These are phyloP conservation scores for Pseudogymnoascus verrucosus DNA, from an alignment of 2,329 filamentous ascomycete genomes.

Conservation along the genomic window DNA sequence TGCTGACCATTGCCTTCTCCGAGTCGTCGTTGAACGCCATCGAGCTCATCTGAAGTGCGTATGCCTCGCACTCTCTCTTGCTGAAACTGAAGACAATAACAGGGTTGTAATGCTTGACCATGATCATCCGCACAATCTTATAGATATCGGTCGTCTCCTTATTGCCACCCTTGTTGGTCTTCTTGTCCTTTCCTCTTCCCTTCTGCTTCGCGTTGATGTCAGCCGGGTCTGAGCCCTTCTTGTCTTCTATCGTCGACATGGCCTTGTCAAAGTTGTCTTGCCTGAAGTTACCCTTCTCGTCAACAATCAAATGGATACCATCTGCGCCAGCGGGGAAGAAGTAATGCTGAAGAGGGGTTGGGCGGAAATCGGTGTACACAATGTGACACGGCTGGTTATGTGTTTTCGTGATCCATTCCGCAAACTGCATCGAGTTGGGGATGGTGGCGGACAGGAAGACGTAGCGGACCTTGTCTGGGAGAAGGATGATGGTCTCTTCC, in stretches of 20 bases:
- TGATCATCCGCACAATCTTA: slow-evolving; percentile 98
- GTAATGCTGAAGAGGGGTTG: slow-evolving; percentile 94
- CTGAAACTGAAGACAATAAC: slow-evolving; percentile 99
- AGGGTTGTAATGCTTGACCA: slow-evolving; percentile 93
- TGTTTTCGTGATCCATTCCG: slow-evolving; percentile 98
- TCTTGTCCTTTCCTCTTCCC: slow-evolving; percentile 87
- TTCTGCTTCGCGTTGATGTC: slow-evolving; percentile 74
- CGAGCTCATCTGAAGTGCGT: slow-evolving; percentile 77
- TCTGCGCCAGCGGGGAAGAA: slow-evolving; percentile 91
- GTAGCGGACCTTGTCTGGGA: slow-evolving; percentile 97
- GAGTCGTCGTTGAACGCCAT: slow-evolving; percentile 94
- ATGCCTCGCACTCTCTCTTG: slow-evolving; percentile 89
- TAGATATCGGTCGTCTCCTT: slow-evolving; percentile 74
- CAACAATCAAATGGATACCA: slow-evolving; percentile 88
- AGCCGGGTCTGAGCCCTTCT: slow-evolving; percentile 74
- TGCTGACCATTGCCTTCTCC: slow-evolving; percentile 87
- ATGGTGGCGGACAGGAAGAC: slow-evolving; percentile 98
- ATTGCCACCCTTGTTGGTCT: slow-evolving; percentile 77
- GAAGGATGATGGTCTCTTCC: slow-evolving; percentile 97
- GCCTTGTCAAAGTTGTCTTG: slow-evolving; percentile 97
- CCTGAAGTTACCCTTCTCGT: slow-evolving; percentile 92
- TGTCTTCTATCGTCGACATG: slow-evolving; percentile 82
- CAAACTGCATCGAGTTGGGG: slow-evolving; percentile 97
- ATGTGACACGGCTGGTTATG: slow-evolving; percentile 97
- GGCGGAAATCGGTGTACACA: slow-evolving; percentile 96